phyloP scores from a whole-genome alignment of 768 basidiomycete species.

The Termitomyces sp. region DNA sequence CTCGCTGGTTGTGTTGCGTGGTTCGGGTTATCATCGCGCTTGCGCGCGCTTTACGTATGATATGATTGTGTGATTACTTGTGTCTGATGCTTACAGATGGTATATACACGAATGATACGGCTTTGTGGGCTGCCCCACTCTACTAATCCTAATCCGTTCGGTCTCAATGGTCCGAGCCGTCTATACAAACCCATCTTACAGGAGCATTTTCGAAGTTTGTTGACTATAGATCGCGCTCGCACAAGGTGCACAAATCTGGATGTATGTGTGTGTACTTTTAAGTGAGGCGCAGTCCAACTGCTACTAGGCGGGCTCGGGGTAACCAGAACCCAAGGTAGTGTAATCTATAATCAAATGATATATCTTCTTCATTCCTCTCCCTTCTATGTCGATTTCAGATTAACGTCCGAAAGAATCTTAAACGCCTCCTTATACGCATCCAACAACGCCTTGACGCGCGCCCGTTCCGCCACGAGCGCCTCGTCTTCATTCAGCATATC shows the following conservation, averaged over 20 bases:
- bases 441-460: constrained; percentile 88
- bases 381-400: constrained; percentile 54
- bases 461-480: constrained; percentile 86
- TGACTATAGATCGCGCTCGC: too few relatives aligned
- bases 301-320: constrained; percentile 6
- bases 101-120: constrained; percentile 20
- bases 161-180: background rate
- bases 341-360: constrained; percentile 12
- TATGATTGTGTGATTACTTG: background rate
- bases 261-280: background rate
- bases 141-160: background rate
- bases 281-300: background rate
- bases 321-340: constrained; percentile 6
- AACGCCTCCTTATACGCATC: constrained; percentile 97
- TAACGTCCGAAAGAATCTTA: constrained; percentile 80
- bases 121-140: constrained; percentile 12
- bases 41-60: constrained; percentile 12
- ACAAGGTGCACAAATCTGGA: background rate
- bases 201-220: too few relatives aligned
- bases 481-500: constrained; percentile 96
- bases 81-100: constrained; percentile 9
- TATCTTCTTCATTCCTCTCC: constrained; percentile 5
- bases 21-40: constrained; percentile 15
- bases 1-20: constrained; percentile 17
- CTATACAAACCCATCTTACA: too few relatives aligned